Evolutionary conservation across 805 yeast genomes (phyloP).

Genomic region (Candida pseudofarinosa): DNA sequence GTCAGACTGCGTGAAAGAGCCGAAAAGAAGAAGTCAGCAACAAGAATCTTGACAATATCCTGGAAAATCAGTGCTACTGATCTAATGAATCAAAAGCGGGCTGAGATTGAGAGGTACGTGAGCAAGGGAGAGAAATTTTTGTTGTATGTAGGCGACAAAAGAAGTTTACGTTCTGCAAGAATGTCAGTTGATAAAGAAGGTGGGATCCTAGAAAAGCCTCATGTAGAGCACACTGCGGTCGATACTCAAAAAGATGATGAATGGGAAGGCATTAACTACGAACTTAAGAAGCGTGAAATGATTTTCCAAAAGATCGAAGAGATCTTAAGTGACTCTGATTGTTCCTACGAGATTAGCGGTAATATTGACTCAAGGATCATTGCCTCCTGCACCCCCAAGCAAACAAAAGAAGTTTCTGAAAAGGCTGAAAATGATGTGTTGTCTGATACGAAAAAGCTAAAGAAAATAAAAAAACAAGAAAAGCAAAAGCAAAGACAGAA

Average conservation of each 20-base stretch:
- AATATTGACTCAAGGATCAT: conserved; percentile 19
- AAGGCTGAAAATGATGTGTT: conserved; percentile 5
- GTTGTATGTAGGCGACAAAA: conserved; percentile 20
- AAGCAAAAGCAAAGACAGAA: conserved; percentile 12
- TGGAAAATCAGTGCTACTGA: conserved; percentile 40
- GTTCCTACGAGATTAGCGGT: conserved; percentile 26
- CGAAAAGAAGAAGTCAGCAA: conserved; percentile 34
- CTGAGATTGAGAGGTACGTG: conserved; percentile 30
- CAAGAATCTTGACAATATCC: conserved; percentile 26
- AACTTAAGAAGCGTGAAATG: conserved; percentile 25
- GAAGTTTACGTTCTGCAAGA: conserved; percentile 13
- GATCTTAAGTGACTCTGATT: conserved; percentile 27
- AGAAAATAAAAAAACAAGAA: conserved; percentile 13
- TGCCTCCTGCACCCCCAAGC: conserved; percentile 17
- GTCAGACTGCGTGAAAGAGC: conserved; percentile 24
- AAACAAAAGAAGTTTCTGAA: not conserved
- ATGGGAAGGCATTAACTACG: conserved; percentile 12
- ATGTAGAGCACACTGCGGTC: conserved; percentile 8
- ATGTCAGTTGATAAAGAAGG: conserved; percentile 10
- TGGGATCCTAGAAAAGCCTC: conserved; percentile 6
- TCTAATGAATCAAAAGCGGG: conserved; percentile 32
- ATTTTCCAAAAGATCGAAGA: conserved; percentile 21
- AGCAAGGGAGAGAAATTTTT: conserved; percentile 30
- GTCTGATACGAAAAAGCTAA: conserved; percentile 12
- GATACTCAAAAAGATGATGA: conserved; percentile 7